Percentiles rank a stretch among this genome's conserved stretches.
phyloP scores from a whole-genome alignment of 1,284 basidiomycete species.

The Irpex rosettiformis region DNA sequence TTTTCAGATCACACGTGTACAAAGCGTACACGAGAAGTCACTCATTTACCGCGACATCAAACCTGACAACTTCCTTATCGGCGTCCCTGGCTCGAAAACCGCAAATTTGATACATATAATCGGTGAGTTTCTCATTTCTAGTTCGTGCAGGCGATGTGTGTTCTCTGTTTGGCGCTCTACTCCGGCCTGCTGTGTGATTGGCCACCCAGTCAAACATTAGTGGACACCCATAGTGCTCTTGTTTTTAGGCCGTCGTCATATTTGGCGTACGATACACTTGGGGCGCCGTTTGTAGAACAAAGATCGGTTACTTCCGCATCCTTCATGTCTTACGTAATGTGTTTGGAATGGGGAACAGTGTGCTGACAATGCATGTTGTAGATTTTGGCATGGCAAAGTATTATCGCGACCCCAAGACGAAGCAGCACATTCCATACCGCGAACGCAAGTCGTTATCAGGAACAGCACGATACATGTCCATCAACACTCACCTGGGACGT shows the following conservation, averaged over 20 bases:
- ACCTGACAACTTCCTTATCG: constrained; percentile 95
- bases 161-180: not conserved
- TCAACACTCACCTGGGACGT: constrained; percentile 94
- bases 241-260: not conserved
- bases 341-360: not conserved
- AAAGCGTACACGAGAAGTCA: constrained; percentile 96
- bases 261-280: not conserved
- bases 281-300: not conserved
- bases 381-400: constrained; percentile 99
- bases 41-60: constrained; percentile 98
- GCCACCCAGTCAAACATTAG: not conserved
- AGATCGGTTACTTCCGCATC: not conserved
- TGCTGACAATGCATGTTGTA: constrained; percentile 43
- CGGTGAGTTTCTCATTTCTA: constrained; percentile 36
- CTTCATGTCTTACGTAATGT: not conserved
- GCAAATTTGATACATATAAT: constrained; percentile 45
- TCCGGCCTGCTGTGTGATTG: not conserved
- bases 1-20: constrained; percentile 79
- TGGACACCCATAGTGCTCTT: too few relatives aligned
- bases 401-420: constrained; percentile 95
- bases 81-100: constrained; percentile 84
- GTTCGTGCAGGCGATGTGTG: not conserved
- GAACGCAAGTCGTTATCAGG: constrained; percentile 91
- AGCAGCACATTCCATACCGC: constrained; percentile 95
- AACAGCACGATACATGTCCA: constrained; percentile 96